Base-by-base conservation (phyloP, 208 protist genomes). In the Acanthamoeba lugdunensis region DNA sequence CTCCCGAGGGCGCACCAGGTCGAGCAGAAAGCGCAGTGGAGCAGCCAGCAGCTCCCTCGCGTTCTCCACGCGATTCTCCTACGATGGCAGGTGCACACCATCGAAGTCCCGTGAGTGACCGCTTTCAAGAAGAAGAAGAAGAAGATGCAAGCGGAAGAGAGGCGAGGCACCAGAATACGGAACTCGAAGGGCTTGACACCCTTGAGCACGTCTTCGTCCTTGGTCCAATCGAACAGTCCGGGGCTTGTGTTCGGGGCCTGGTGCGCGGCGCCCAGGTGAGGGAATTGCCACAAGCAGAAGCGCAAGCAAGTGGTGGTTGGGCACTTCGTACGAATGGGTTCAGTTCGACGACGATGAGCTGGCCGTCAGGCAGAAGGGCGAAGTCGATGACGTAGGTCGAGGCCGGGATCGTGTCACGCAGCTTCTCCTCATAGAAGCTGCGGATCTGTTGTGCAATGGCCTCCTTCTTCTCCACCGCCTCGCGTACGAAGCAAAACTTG, bases 171-270 rank as follows among this genome's bases (percentile, higher is more conserved):
- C 41, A 84, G 23, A 30, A 84, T 37, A 11, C 75, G 37, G 23
- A 94, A 94, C 81, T 94, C 93, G 45, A 94, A 94, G 23, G 93
- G 93, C 54, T 88, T 81, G n/a, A 58, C 28, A 6, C 93, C 93
- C 21, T 18, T 79, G 13, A 94, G 81, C 25, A 94, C 65, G 8
- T 93, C 93, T 25, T 82, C 25, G 48, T 94, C 93, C 28, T 79
- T 85, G 23, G 33, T 56, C 93, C 93, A 94, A 50, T 67, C 58
- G 93, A 94, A 94, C 21, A 88, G 75, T 48, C 93, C 93, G 13
- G 65, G 37, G 56, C 93, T 73, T 33, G 93, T 73, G 81, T 79
- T 79, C 6, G 56, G 58, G 3, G 93, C 93, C 54, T 84, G 75
- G 8, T 37, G 7, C 13, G 28, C 16, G 2, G n/a, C 4, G 4